Conservation (phyloP, 208 protist genomes). For the Wallacemonas collosoma region DNA sequence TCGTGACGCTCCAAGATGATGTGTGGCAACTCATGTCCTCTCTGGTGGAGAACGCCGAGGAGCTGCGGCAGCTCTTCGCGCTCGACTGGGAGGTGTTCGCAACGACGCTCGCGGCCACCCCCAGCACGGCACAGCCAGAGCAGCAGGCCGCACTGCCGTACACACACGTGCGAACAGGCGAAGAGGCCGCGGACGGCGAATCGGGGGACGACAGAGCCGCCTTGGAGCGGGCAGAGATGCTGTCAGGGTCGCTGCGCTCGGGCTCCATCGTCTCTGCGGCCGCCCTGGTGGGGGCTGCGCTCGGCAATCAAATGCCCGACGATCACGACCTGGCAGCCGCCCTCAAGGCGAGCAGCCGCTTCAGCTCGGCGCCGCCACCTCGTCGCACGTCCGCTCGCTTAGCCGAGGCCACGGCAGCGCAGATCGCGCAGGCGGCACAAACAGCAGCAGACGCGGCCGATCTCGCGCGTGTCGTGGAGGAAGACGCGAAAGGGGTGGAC, state of each 20-base stretch:
- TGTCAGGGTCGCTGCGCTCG: slow-evolving; percentile 2
- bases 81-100: slow-evolving; percentile 7
- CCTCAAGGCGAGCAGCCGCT: slow-evolving; percentile 13
- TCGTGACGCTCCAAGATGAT: slow-evolving; percentile 65
- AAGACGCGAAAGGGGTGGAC: not conserved
- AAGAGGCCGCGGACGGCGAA: too few species aligned
- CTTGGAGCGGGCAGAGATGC: too few species aligned
- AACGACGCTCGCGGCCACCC: not conserved
- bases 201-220: too few species aligned
- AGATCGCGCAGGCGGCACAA: not conserved
- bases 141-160: too few species aligned
- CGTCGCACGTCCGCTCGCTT: not conserved
- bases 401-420: not conserved
- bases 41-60: slow-evolving; percentile 51
- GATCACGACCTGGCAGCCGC: slow-evolving; percentile 4
- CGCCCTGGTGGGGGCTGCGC: not conserved
- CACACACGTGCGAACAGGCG: too few species aligned
- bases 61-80: slow-evolving; percentile 21
- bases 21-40: slow-evolving; percentile 66
- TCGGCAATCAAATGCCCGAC: not conserved
- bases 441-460: not conserved
- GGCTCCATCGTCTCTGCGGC: not conserved
- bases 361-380: slow-evolving; percentile 10
- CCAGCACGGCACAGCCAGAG: too few species aligned
- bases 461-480: not conserved